Evolutionary conservation across 495 filamentous ascomycete genomes (phyloP), one percentile per base, ranked within the genome.

Genomic region (Letharia lupina): DNA sequence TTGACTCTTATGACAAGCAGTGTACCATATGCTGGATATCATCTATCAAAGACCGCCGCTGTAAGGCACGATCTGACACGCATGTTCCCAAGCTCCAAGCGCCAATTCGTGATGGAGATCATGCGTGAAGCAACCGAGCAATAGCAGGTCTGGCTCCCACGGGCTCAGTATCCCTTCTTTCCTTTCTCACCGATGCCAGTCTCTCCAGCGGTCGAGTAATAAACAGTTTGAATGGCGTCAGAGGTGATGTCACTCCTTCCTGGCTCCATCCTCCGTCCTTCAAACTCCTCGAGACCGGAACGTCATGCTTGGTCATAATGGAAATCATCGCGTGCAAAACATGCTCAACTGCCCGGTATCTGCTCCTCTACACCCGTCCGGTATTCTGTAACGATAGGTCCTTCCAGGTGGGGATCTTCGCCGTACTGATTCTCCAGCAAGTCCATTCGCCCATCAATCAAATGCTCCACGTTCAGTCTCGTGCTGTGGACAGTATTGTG

Each of bases 401-500:
- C 68, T 2, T 64, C 31, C 61, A 67, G n/a, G 18, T 45, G 37
- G 4, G 60, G 50, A 1, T 67, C 65, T 12, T 64, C 45, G 33
- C 65, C 68, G 64, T 73, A 69, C 68, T 70, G 73, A 67, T 73
- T 74, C 64, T 67, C 64, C 66, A 71, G 59, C 42, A 67, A 48
- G 70, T 73, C 73, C 70, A 69, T 60, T 37, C 70, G 60, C 58
- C 68, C 71, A 60, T 71, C 70, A 52, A 61, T 72, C 57, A 70
- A 58, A 28, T 50, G 52, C 52, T 70, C 65, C 37, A 77, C 70
- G 66, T 83, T 84, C 69, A 81, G 70, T 67, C 82, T 74, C 33
- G 76, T 78, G 70, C 80, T 83, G 63, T 78, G 79, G 63, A 79
- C 67, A 9, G 83, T 73, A 52, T 78, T 78, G 62, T 81, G 75